Base-by-base conservation (phyloP, 139 green algal species). In the Closterium sp. region DNA sequence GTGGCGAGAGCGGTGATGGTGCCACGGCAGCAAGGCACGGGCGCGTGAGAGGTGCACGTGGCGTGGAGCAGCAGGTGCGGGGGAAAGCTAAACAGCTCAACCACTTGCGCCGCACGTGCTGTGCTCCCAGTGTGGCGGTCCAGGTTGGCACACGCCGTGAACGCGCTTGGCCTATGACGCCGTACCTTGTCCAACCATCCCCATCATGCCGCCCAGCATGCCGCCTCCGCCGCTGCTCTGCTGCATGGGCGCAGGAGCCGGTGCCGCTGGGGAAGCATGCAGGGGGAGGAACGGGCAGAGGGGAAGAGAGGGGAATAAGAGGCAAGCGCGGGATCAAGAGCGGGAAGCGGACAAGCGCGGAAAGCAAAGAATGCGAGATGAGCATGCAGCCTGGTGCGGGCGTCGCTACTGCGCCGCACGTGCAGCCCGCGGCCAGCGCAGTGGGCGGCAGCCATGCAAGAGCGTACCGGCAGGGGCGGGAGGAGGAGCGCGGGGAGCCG, bases 151-250 rank as follows among this genome's bases (percentile, higher is more conserved):
- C 12, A 34, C 12, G 33, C 33, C 19, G 19, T 16, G 16, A 87
- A 83, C 84, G 84, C 12, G 33, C 3, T 16, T 89, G 31, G 9
- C 33, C n/a, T 84, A 32, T 85, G 25, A 89, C 35, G 7, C 66
- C 66, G 30, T 89, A 90, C 87, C 88, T 34, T 91, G 88, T 87
- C 88, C 88, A 25, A 91, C 69, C 88, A 91, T 91, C 33, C 88
- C 88, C 43, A 91, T 88, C 88, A 91, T 91, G 88, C 88, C 88
- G 34, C 38, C 66, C 34, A 91, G 32, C 83, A 91, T 91, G 88
- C 88, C 55, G 1, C 76, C 76, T 34, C 88, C 55, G 83, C 83
- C 83, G 83, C 83, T 12, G 83, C 83, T 86, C 30, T 86, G 83
- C 83, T 86, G 83, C 83, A 86, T 33, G 30, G 83, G 83, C 28